Conservation (phyloP, 2,329 filamentous ascomycete species). For the Immersiporthe knoxdaviesiana region DNA sequence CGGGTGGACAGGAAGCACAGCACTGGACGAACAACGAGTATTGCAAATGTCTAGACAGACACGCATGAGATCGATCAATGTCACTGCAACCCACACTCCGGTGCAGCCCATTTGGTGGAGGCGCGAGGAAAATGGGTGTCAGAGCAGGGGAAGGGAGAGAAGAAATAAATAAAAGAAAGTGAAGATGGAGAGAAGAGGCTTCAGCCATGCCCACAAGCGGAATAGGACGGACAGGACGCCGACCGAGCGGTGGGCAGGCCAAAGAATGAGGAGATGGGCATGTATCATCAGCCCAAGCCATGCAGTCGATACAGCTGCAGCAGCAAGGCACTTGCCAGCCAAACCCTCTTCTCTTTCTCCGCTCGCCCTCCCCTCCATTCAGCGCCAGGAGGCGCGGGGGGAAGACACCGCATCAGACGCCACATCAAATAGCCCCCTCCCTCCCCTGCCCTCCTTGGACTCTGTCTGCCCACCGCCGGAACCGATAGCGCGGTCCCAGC, state of each 20-base stretch:
- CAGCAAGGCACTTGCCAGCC: background rate
- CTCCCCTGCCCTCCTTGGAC: background rate
- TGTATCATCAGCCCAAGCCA: constrained; percentile 19
- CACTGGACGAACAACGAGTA: too few relatives aligned
- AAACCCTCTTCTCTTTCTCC: background rate
- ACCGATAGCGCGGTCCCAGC: constrained; percentile 9
- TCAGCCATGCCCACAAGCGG: background rate
- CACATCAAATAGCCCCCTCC: constrained; percentile 22
- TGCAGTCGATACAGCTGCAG: constrained; percentile 19
- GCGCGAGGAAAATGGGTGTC: background rate
- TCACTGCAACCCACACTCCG: background rate
- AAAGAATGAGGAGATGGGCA: background rate
- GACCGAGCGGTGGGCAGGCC: background rate
- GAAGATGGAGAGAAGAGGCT: background rate
- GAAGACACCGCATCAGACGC: constrained; percentile 25
- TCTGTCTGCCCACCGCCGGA: background rate
- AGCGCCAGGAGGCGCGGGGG: background rate
- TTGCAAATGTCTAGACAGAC: background rate
- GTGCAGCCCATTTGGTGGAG: background rate
- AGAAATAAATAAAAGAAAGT: too few relatives aligned
- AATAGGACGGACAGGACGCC: background rate
- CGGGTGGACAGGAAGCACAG: background rate
- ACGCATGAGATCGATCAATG: constrained; percentile 2
- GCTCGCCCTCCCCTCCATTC: background rate
- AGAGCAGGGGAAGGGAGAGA: background rate